phyloP scores from a whole-genome alignment of 2,329 filamentous ascomycete genomes.

The Ambrosiella xylebori region DNA sequence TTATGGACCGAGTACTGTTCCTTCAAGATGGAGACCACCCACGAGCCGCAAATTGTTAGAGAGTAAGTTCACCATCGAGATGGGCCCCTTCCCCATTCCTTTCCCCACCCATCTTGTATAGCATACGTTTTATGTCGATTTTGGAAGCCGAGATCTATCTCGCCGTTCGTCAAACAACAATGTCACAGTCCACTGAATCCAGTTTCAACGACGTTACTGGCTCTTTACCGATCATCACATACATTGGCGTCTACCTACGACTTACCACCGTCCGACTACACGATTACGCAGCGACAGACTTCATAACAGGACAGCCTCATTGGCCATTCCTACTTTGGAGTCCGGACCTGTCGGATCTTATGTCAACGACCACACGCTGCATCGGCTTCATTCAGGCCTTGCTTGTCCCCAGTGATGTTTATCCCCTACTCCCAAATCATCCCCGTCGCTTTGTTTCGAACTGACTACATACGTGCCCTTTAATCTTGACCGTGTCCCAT shows the following conservation, averaged over 20 bases:
- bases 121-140: background rate
- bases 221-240: conserved; percentile 19
- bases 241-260: no score
- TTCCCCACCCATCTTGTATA: conserved; percentile 14
- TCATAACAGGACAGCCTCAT: conserved; percentile 14
- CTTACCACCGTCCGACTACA: no score
- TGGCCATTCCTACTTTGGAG: background rate
- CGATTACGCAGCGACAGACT: background rate
- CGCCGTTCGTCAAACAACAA: conserved; percentile 21
- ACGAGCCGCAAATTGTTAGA: conserved; percentile 89
- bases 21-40: conserved; percentile 95
- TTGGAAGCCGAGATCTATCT: background rate
- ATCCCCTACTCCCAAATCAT: conserved; percentile 16
- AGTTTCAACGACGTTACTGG: conserved; percentile 8
- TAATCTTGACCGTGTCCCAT: conserved; percentile 3
- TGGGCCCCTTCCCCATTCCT: conserved; percentile 24
- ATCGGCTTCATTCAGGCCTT: background rate
- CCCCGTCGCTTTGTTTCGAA: background rate
- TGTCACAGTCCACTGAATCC: conserved; percentile 24
- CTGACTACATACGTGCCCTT: conserved; percentile 9
- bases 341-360: no score
- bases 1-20: conserved; percentile 94
- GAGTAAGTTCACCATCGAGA: conserved; percentile 77
- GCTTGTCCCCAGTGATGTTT: conserved; percentile 30
- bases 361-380: no score